phyloP scores from a whole-genome alignment of 352 stramenopile genomes.

The Globisporangium polare region DNA sequence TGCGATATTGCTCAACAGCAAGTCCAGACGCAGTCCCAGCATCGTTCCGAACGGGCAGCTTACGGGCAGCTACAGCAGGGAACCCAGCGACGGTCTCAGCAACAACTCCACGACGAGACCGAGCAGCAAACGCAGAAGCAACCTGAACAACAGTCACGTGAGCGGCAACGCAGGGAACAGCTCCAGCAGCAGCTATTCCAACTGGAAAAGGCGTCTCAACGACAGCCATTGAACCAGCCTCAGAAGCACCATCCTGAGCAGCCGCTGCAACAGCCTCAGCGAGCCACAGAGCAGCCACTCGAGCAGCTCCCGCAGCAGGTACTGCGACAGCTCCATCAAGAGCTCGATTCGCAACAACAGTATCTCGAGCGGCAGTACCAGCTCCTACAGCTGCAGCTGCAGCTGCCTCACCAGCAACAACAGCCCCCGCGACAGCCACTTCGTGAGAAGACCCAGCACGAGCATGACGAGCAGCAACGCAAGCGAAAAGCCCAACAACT shows the following conservation, averaged over 20 bases:
- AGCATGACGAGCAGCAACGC: not conserved
- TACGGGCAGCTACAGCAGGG: not conserved
- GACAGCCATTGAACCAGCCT: not conserved
- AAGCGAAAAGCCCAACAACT: not conserved
- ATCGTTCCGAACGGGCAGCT: not conserved
- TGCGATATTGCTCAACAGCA: too few relatives aligned
- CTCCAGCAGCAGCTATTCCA: not conserved
- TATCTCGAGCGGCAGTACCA: not conserved
- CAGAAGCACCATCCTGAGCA: not conserved
- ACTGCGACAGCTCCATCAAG: not conserved
- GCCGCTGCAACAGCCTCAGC: not conserved
- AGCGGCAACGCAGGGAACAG: not conserved
- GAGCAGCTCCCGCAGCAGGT: not conserved
- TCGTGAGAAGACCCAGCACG: not conserved
- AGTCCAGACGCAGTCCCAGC: not conserved
- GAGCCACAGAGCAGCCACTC: not conserved
- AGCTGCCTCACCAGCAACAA: not conserved
- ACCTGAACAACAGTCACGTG: not conserved
- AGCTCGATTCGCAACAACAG: not conserved
- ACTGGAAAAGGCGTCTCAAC: not conserved
- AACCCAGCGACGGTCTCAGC: not conserved
- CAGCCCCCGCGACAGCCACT: not conserved
- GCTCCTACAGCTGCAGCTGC: not conserved
- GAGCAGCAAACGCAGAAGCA: not conserved
- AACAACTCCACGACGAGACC: not conserved